phyloP scores from a whole-genome alignment of 805 yeast genomes.

The Cyberlindnera euphorbiae region DNA sequence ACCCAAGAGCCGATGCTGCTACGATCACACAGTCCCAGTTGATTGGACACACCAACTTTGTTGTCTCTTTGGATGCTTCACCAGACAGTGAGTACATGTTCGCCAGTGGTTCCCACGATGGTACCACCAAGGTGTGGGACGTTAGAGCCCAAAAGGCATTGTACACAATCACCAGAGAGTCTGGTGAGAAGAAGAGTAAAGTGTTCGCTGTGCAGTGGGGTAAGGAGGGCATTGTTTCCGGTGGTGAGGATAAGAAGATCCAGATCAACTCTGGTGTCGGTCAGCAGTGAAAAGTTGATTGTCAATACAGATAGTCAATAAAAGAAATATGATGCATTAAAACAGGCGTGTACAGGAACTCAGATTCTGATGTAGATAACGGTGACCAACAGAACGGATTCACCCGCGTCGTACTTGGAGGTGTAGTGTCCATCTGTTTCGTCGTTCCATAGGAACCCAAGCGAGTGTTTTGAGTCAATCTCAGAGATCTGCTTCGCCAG shows the following conservation, averaged over 20 bases:
- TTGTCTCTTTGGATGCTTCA: conserved; percentile 66
- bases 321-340: no score
- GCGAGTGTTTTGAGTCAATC: conserved; percentile 2
- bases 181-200: conserved; percentile 46
- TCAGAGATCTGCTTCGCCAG: not conserved
- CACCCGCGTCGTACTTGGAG: conserved; percentile 1
- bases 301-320: no score
- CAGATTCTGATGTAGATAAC: conserved; percentile 10
- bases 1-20: conserved; percentile 69
- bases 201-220: conserved; percentile 90
- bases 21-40: conserved; percentile 68
- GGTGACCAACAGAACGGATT: conserved; percentile 6
- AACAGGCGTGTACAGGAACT: no score
- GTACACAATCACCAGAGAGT: conserved; percentile 77
- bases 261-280: conserved; percentile 59
- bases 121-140: conserved; percentile 94
- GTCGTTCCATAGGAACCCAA: conserved; percentile 11
- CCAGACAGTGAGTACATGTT: conserved; percentile 80
- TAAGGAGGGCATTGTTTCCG: conserved; percentile 74
- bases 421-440: conserved; percentile 13
- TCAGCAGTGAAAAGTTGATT: conserved; percentile 2
- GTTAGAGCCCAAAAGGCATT: conserved; percentile 78
- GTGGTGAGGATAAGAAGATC: conserved; percentile 90
- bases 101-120: conserved; percentile 93
- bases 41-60: conserved; percentile 88